phyloP scores from a whole-genome alignment of 2,329 filamentous ascomycete genomes.

The Nemania diffusa region DNA sequence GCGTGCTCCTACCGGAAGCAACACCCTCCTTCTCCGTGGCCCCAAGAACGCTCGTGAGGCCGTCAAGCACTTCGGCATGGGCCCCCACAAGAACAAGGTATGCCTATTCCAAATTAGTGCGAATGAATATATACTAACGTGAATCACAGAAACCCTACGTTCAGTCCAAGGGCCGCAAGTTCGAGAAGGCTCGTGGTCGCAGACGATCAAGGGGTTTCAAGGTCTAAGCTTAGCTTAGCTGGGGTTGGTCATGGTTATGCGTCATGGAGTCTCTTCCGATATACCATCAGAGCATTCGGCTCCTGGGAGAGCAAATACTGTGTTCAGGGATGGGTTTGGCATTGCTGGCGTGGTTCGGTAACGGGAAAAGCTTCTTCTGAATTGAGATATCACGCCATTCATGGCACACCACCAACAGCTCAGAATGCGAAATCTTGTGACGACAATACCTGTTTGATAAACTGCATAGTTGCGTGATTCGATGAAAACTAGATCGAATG shows the following conservation, averaged over 20 bases:
- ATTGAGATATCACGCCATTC: conserved; percentile 49
- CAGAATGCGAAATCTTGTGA: conserved; percentile 34
- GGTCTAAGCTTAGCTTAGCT: conserved; percentile 76
- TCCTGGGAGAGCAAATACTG: conserved; percentile 44
- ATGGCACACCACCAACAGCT: conserved; percentile 34
- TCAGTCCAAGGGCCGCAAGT: conserved; percentile 99
- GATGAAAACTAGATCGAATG: not conserved
- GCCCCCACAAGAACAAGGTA: conserved; percentile 97
- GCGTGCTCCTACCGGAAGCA: conserved; percentile 92
- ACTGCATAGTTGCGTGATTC: conserved; percentile 1
- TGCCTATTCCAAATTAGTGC: conserved; percentile 43
- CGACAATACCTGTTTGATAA: conserved; percentile 13
- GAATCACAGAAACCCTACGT: conserved; percentile 86
- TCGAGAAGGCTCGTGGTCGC: conserved; percentile 98
- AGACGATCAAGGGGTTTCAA: conserved; percentile 99
- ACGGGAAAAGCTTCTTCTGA: conserved; percentile 52
- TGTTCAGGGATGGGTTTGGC: conserved; percentile 51
- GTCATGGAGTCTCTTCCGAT: conserved; percentile 48
- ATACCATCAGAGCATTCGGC: conserved; percentile 45
- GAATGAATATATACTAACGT: conserved; percentile 47
- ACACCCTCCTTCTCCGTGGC: conserved; percentile 96
- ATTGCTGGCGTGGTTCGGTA: conserved; percentile 61
- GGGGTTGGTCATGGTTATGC: conserved; percentile 46
- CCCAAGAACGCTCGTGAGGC: conserved; percentile 99
- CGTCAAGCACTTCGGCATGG: conserved; percentile 99